Conservation (phyloP, 2,329 filamentous ascomycete genomes). For the Aspergillus sp. region DNA sequence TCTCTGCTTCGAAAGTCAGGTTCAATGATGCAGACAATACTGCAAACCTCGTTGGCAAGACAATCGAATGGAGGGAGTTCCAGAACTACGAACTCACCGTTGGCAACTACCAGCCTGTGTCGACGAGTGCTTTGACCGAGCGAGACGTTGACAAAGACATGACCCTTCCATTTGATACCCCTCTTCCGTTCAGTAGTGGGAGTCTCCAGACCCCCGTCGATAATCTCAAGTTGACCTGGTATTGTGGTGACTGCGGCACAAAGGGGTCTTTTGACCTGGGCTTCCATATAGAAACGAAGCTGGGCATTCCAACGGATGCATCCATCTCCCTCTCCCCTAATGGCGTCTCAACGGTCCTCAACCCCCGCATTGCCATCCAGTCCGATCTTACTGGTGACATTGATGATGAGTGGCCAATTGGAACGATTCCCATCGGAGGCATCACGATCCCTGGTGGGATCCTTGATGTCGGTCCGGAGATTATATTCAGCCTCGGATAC, state of each 20-base stretch:
- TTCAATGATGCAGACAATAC: constrained; percentile 18
- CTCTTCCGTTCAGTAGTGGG: constrained; percentile 15
- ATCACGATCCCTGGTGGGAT: constrained; percentile 20
- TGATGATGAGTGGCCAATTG: constrained; percentile 16
- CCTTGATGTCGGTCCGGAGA: constrained; percentile 19
- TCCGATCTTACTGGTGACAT: constrained; percentile 18
- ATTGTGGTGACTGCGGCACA: constrained; percentile 15
- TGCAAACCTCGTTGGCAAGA: constrained; percentile 16
- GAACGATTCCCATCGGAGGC: constrained; percentile 22
- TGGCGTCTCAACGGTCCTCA: constrained; percentile 17
- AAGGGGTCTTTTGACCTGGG: constrained; percentile 22
- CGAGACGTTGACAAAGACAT: constrained; percentile 13
- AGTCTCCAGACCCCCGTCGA: constrained; percentile 11
- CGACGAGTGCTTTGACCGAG: neutral
- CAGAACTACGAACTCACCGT: constrained; percentile 23
- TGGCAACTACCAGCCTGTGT: constrained; percentile 7
- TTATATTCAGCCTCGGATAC: constrained; percentile 20
- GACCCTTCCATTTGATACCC: constrained; percentile 18
- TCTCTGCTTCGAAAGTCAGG: constrained; percentile 17
- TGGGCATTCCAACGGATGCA: no score
- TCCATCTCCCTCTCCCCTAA: constrained; percentile 5
- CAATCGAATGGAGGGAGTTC: constrained; percentile 20
- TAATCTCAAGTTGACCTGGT: constrained; percentile 3
- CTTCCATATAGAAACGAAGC: constrained; percentile 16
- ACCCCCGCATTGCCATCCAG: constrained; percentile 18